Conservation (phyloP, 2,329 filamentous ascomycete species). For the Xylariaceae sp. region DNA sequence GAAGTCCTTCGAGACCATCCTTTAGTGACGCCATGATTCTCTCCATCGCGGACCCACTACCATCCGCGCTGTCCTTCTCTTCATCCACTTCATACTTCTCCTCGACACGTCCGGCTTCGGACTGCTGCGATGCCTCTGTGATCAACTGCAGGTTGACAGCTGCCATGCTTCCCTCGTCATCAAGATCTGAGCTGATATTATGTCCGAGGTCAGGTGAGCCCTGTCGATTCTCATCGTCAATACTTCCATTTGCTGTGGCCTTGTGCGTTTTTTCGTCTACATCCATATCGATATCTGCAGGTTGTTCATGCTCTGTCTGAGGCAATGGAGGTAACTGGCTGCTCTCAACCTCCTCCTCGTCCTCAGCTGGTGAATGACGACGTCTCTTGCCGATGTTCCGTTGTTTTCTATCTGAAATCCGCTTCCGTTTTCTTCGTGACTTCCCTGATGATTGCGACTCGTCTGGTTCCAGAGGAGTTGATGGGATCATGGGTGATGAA, state of each 20-base stretch:
- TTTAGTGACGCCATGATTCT: conserved; percentile 53
- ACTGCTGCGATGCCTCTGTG: conserved; percentile 31
- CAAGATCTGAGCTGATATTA: conserved; percentile 11
- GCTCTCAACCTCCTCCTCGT: conserved; percentile 15
- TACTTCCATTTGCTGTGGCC: not conserved
- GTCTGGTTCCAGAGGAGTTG: conserved; percentile 14
- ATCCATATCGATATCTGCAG: conserved; percentile 7
- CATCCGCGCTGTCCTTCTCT: not conserved
- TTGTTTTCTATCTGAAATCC: conserved; percentile 18
- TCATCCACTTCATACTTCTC: conserved; percentile 11
- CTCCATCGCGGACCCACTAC: conserved; percentile 31
- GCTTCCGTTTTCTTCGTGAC: conserved; percentile 27
- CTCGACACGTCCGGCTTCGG: conserved; percentile 14
- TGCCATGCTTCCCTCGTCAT: conserved; percentile 26
- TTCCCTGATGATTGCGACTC: conserved; percentile 20
- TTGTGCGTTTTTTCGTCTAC: conserved; percentile 10
- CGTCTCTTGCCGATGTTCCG: conserved; percentile 25
- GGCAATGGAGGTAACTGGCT: conserved; percentile 13
- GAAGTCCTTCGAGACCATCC: conserved; percentile 56
- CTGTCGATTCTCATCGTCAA: not conserved
- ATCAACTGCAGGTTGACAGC: conserved; percentile 30
- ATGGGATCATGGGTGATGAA: conserved; percentile 9
- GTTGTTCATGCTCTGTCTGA: not conserved
- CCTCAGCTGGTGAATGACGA: conserved; percentile 14
- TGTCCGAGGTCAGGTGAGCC: conserved; percentile 15